These are phyloP conservation scores for Helianthus annuus DNA, from an alignment of 129 eudicot genomes.

Conservation along the genomic window DNA sequence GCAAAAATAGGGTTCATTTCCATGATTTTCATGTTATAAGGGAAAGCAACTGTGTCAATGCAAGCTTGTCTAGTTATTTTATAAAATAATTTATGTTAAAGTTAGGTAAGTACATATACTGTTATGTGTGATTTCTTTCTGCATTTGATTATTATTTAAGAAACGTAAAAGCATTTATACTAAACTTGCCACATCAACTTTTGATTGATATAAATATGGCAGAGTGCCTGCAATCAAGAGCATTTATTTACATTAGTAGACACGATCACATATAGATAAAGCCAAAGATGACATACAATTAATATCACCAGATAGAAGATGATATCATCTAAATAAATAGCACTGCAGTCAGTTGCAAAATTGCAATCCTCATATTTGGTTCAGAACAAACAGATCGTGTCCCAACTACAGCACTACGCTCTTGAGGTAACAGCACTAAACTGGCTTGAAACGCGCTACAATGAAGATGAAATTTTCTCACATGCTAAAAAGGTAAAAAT, in stretches of 20 bases:
- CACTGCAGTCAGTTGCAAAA: not conserved
- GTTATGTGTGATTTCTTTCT: not conserved
- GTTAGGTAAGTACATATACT: slow-evolving; percentile 7
- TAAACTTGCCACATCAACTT: not conserved
- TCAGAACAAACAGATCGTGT: not conserved
- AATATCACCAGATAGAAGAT: not conserved
- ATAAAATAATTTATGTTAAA: too few species aligned
- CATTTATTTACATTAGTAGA: not conserved
- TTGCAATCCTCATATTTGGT: not conserved
- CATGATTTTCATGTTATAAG: not conserved
- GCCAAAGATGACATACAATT: not conserved
- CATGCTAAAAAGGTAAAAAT: not conserved
- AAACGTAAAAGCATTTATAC: slow-evolving; percentile 8
- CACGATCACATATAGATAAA: not conserved
- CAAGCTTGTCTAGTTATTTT: too few species aligned
- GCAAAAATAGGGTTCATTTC: slow-evolving; percentile 4
- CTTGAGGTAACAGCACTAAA: not conserved
- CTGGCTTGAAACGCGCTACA: not conserved
- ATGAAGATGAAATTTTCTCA: not conserved
- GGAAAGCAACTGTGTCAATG: not conserved
- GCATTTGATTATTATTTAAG: slow-evolving; percentile 17
- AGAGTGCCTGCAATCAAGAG: slow-evolving; percentile 1
- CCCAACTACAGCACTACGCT: not conserved
- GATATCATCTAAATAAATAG: not conserved
- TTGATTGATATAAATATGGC: not conserved